Evolutionary conservation across 1,284 basidiomycete genomes (phyloP).

Genomic region (Tylopilus orsonianus): DNA sequence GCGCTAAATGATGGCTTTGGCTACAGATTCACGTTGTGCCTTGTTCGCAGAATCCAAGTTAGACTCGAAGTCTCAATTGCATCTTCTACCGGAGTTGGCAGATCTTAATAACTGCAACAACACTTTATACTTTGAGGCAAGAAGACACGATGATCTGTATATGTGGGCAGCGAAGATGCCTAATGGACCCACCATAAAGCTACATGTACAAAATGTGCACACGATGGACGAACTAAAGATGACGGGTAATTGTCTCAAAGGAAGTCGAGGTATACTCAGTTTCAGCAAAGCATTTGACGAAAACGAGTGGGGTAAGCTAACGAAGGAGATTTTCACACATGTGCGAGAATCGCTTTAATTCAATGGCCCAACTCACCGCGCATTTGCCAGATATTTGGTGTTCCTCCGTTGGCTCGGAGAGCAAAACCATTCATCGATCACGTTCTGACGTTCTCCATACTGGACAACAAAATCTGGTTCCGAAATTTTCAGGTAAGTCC

Average conservation of each 20-base stretch:
- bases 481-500: slow-evolving; percentile 88
- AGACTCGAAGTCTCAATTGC: slow-evolving; percentile 94
- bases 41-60: slow-evolving; percentile 81
- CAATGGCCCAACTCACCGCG: slow-evolving; percentile 9
- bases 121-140: slow-evolving; percentile 95
- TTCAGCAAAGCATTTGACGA: slow-evolving; percentile 94
- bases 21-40: not conserved
- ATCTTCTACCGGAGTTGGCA: slow-evolving; percentile 94
- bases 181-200: slow-evolving; percentile 95
- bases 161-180: slow-evolving; percentile 97
- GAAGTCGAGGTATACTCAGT: slow-evolving; percentile 87
- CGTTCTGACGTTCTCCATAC: slow-evolving; percentile 92
- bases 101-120: slow-evolving; percentile 99
- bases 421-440: slow-evolving; percentile 99
- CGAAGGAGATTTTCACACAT: slow-evolving; percentile 96
- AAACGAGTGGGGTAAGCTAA: slow-evolving; percentile 83
- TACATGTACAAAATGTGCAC: slow-evolving; percentile 98
- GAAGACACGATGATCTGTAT: slow-evolving; percentile 94
- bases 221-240: slow-evolving; percentile 99
- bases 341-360: slow-evolving; percentile 50
- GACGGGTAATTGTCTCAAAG: slow-evolving; percentile 99
- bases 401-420: slow-evolving; percentile 85
- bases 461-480: slow-evolving; percentile 99
- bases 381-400: slow-evolving; percentile 82
- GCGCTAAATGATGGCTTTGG: not conserved